A percentile compares a stretch with the other conserved stretches of the same genome.
Evolutionary conservation across 805 yeast species (phyloP).

Genomic region (Teunomyces kruisii): DNA sequence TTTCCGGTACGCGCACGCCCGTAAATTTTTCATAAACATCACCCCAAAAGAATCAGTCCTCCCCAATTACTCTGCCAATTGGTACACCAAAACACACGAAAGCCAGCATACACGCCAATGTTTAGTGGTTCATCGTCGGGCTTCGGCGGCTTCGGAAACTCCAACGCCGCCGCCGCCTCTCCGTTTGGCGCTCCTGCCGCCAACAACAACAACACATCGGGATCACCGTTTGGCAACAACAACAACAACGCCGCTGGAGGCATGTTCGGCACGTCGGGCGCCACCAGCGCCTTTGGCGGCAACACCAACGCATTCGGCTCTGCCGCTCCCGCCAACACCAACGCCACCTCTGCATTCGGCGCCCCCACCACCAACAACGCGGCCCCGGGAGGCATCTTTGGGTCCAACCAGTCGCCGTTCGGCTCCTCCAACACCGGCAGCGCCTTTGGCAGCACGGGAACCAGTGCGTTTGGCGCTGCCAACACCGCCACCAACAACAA

Average conservation of each 20-base stretch:
- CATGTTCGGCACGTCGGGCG: slow-evolving; percentile 21
- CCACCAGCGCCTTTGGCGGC: slow-evolving; percentile 17
- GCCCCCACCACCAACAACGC: slow-evolving; percentile 19
- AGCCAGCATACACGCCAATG: slow-evolving; percentile 24
- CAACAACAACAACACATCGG: slow-evolving; percentile 15
- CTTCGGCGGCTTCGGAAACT: slow-evolving; percentile 44
- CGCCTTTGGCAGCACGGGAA: slow-evolving; percentile 5
- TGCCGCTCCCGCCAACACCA: slow-evolving; percentile 22
- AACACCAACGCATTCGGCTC: slow-evolving; percentile 20
- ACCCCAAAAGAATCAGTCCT: background rate
- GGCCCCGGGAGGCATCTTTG: slow-evolving; percentile 16
- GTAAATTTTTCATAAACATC: slow-evolving; percentile 2
- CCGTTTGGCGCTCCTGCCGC: slow-evolving; percentile 34
- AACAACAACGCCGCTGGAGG: slow-evolving; percentile 13
- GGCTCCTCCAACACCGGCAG: slow-evolving; percentile 4
- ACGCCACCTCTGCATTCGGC: slow-evolving; percentile 29
- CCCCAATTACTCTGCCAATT: background rate
- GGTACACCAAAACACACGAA: background rate
- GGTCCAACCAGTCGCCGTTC: slow-evolving; percentile 8
- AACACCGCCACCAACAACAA: slow-evolving; percentile 9
- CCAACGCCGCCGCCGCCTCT: slow-evolving; percentile 26
- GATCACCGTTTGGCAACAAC: slow-evolving; percentile 18
- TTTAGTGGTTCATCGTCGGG: slow-evolving; percentile 52
- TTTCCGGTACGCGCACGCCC: slow-evolving; percentile 2
- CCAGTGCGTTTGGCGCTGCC: slow-evolving; percentile 42